Evolutionary conservation across 2,329 filamentous ascomycete genomes (phyloP), one percentile per base, ranked within the genome.

Genomic region (Trichoderma simmonsii): DNA sequence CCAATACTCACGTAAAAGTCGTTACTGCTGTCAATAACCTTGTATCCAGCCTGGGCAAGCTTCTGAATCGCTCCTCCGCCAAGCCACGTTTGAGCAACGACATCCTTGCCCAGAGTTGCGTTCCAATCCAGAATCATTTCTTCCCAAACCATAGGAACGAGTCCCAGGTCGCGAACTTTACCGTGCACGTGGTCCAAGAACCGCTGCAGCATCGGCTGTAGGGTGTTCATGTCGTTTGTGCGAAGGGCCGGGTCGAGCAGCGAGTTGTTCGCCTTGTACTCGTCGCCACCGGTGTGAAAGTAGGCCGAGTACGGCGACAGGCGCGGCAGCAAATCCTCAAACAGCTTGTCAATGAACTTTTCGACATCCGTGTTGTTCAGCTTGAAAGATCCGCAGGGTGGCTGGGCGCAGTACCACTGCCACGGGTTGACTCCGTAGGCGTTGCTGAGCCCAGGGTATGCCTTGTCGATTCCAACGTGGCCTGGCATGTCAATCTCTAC

Each of bases 241-340:
- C 85, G 81, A 48, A 97, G 89, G 1, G 89, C 92, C 5, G 91
- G 88, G 78, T 97, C 94, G 12, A 95, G 86, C 54, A 84, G 84
- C 78, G 84, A 86, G 26, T 83, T 80, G 77, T 95, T 91, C 73
- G 85, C 86, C 81, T 96, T 95, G 73, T 97, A 89, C 83, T 97
- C 94, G 77, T 97, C 94, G 70, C 94, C 94, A 59, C 94, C 94
- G 1, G 92, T 92, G 82, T 97, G 94, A 84, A 95, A 97, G 82
- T 95, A 89, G 7, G 89, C 83, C 3, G 91, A 86, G 80, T 93
- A 93, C 0, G 91, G 89, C 9, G 85, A 82, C 12, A 94, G 80
- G 32, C 93, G 87, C 15, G 94, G 93, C 68, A 97, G 83, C 28
- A 97, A 79, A 78, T 97, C 94, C n/a, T 86, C 85, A 76, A 94